Conservation (phyloP, 148 eudicot species). For the Euryodendron excelsum region DNA sequence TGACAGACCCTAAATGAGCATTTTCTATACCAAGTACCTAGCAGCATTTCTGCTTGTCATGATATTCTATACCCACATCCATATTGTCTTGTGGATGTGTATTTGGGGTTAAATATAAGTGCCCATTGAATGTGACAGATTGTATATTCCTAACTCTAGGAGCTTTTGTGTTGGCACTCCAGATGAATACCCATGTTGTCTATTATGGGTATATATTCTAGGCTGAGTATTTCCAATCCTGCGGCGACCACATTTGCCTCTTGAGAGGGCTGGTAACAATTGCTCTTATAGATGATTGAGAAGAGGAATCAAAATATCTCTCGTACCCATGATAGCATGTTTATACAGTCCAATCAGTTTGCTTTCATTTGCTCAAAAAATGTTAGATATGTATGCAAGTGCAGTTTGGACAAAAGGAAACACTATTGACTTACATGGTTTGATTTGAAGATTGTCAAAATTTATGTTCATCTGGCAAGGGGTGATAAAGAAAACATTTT, state of each 20-base stretch:
- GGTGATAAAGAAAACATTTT: constrained; percentile 81
- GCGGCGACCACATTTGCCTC: too few species aligned
- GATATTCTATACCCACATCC: neutral
- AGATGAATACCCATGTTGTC: neutral
- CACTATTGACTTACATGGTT: constrained; percentile 6
- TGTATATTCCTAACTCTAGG: neutral
- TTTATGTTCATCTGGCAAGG: constrained; percentile 89
- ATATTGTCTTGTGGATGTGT: neutral
- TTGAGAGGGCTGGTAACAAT: too few species aligned
- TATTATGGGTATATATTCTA: too few species aligned
- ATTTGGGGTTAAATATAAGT: neutral
- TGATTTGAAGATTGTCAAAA: constrained; percentile 70
- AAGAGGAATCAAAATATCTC: neutral
- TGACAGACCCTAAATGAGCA: neutral
- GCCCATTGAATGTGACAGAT: too few species aligned
- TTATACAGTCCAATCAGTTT: neutral
- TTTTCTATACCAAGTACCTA: neutral
- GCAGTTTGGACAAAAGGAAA: neutral
- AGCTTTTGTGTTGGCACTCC: neutral
- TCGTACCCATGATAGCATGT: neutral
- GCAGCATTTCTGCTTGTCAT: neutral
- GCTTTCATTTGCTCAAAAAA: neutral
- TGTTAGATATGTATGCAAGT: neutral
- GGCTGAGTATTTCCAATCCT: too few species aligned
- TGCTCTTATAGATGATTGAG: too few species aligned